A percentile compares a stretch with the other conserved stretches of the same genome.
These are phyloP conservation scores for Boechera stricta DNA, from an alignment of 345 rosid species.

Conservation along the genomic window DNA sequence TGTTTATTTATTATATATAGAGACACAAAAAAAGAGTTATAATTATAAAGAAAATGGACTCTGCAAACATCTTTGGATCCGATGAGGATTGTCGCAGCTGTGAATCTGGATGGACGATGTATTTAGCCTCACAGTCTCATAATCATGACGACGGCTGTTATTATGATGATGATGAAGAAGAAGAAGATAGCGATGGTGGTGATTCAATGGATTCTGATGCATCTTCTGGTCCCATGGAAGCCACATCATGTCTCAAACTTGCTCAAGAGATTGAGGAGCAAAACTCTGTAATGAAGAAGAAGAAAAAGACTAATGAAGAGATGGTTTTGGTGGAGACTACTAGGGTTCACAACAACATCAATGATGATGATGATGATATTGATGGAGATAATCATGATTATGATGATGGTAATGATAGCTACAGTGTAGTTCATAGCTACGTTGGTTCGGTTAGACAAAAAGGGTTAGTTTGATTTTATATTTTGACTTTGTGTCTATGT, in stretches of 20 bases:
- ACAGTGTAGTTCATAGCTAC: conserved; percentile 44
- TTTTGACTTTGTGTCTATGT: conserved; percentile 41
- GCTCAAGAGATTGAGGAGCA: conserved; percentile 34
- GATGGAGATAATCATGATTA: conserved; percentile 16
- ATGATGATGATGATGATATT: neutral
- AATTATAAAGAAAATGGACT: conserved; percentile 49
- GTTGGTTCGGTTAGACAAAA: conserved; percentile 40
- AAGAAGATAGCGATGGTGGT: conserved; percentile 41
- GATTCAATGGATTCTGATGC: conserved; percentile 87
- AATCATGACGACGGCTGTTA: conserved; percentile 35
- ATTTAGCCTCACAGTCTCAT: conserved; percentile 55
- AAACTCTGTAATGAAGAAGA: conserved; percentile 26
- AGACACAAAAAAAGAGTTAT: conserved; percentile 15
- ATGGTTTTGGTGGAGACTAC: conserved; percentile 39
- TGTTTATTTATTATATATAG: neutral
- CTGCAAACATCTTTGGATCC: conserved; percentile 48
- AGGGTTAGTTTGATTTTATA: conserved; percentile 44
- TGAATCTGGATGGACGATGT: conserved; percentile 75
- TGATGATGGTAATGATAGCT: conserved; percentile 41
- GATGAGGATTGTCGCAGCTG: conserved; percentile 52
- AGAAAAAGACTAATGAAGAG: conserved; percentile 36
- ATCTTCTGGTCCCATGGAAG: conserved; percentile 65
- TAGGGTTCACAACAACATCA: conserved; percentile 31
- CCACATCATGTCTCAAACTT: conserved; percentile 30
- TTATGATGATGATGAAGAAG: conserved; percentile 31